A percentile compares a stretch with the other conserved stretches of the same genome.
These are phyloP conservation scores for Saccharomyces hybrid DNA, from an alignment of 1,139 yeast genomes.

Conservation along the genomic window DNA sequence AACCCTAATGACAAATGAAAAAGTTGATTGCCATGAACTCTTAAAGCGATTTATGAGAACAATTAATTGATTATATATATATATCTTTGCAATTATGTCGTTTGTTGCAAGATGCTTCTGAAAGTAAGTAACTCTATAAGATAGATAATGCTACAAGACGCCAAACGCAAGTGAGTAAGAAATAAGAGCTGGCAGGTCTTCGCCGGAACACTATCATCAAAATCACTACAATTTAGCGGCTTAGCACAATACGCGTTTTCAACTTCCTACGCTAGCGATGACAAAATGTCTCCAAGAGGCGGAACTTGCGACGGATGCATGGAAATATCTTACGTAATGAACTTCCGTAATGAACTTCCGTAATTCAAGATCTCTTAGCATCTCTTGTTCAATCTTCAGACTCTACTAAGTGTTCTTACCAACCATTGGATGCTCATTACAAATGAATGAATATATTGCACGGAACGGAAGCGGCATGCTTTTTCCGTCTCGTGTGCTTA, in stretches of 20 bases:
- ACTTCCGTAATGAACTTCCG: not conserved
- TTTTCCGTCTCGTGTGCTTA: not conserved
- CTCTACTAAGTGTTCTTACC: not conserved
- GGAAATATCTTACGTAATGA: not conserved
- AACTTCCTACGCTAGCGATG: not conserved
- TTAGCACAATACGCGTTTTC: not conserved
- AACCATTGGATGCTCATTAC: not conserved
- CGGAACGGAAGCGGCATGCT: not conserved
- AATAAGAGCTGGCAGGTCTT: too few species aligned
- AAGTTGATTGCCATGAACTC: not conserved
- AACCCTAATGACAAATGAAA: not conserved
- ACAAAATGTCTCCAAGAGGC: not conserved
- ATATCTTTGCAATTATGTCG: too few species aligned
- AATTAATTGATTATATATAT: too few species aligned
- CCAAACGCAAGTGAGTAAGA: too few species aligned
- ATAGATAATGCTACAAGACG: too few species aligned
- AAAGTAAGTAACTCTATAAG: too few species aligned
- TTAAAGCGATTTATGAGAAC: not conserved
- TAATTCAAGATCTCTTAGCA: not conserved
- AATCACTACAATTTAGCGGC: not conserved
- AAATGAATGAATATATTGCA: not conserved
- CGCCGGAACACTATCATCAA: too few species aligned
- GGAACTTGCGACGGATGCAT: not conserved
- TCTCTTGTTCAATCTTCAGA: not conserved
- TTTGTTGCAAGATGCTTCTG: too few species aligned